These are phyloP conservation scores for Penicillium steckii DNA, from an alignment of 495 filamentous ascomycete species.

Conservation along the genomic window DNA sequence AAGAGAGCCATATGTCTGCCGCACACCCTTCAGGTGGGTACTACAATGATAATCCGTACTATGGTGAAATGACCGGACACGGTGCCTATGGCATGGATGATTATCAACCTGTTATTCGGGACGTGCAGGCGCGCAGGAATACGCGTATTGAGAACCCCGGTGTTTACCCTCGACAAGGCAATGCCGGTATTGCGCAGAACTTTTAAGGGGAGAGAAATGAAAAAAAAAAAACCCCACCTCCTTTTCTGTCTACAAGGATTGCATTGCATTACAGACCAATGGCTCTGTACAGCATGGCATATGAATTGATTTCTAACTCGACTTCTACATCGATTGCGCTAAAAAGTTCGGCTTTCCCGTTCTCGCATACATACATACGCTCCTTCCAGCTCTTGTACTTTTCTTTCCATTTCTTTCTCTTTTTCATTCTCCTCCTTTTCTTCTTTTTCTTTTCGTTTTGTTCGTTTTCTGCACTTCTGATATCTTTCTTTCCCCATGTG, in stretches of 20 bases:
- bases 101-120: constrained; percentile 85
- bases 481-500: too few species aligned
- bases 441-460: background rate
- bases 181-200: constrained; percentile 96
- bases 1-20: constrained; percentile 61
- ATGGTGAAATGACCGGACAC: constrained; percentile 53
- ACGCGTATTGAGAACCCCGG: constrained; percentile 89
- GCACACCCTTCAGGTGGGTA: constrained; percentile 45
- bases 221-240: background rate
- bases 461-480: too few species aligned
- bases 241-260: background rate
- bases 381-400: too few species aligned
- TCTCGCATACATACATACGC: background rate
- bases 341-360: constrained; percentile 12
- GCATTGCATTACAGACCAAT: background rate
- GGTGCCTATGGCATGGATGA: constrained; percentile 55
- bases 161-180: constrained; percentile 84
- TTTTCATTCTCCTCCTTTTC: background rate
- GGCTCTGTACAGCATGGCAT: background rate
- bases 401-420: background rate
- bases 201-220: too few species aligned
- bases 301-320: too few species aligned
- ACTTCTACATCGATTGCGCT: background rate
- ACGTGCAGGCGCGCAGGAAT: constrained; percentile 86
- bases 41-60: constrained; percentile 56